A percentile compares a stretch with the other conserved stretches of the same genome.
phyloP scores from a whole-genome alignment of 2,329 filamentous ascomycete species.

The Paecilomyces niveus region DNA sequence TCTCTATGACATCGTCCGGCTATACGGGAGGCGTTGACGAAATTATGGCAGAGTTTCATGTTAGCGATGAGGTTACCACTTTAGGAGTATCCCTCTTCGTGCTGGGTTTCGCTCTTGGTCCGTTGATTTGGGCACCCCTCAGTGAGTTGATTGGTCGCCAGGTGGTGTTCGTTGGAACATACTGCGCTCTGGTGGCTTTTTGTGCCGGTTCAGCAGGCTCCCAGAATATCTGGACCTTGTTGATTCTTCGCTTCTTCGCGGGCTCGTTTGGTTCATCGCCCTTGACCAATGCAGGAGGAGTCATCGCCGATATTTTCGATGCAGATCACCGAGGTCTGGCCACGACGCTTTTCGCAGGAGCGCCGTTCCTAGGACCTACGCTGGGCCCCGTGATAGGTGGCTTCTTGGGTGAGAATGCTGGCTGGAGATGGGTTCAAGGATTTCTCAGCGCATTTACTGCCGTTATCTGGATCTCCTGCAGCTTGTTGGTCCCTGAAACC shows the following conservation, averaged over 20 bases:
- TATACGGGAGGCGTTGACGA: background rate
- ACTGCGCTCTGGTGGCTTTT: slow-evolving; percentile 24
- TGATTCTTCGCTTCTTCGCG: slow-evolving; percentile 43
- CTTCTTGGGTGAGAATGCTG: slow-evolving; percentile 39
- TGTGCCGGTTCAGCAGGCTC: slow-evolving; percentile 39
- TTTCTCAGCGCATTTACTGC: slow-evolving; percentile 39
- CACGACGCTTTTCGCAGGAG: slow-evolving; percentile 35
- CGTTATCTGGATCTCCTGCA: slow-evolving; percentile 34
- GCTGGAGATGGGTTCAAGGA: slow-evolving; percentile 40
- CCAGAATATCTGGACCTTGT: slow-evolving; percentile 22
- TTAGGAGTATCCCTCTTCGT: slow-evolving; percentile 43
- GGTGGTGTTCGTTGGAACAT: slow-evolving; percentile 39
- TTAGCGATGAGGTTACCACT: slow-evolving; percentile 40
- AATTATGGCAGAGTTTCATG: slow-evolving; percentile 7
- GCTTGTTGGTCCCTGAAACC: slow-evolving; percentile 38
- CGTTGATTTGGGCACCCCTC: slow-evolving; percentile 36
- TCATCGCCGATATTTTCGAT: slow-evolving; percentile 41
- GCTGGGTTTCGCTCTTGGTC: slow-evolving; percentile 29
- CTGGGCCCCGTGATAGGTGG: slow-evolving; percentile 48
- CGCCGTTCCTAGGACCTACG: slow-evolving; percentile 41
- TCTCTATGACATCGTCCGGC: background rate
- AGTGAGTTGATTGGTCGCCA: slow-evolving; percentile 42
- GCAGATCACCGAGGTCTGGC: slow-evolving; percentile 35
- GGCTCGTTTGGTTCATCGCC: slow-evolving; percentile 38
- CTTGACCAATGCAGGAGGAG: slow-evolving; percentile 40